These are phyloP conservation scores for Penicillium maclennaniae DNA, from an alignment of 495 filamentous ascomycete species.

Conservation along the genomic window DNA sequence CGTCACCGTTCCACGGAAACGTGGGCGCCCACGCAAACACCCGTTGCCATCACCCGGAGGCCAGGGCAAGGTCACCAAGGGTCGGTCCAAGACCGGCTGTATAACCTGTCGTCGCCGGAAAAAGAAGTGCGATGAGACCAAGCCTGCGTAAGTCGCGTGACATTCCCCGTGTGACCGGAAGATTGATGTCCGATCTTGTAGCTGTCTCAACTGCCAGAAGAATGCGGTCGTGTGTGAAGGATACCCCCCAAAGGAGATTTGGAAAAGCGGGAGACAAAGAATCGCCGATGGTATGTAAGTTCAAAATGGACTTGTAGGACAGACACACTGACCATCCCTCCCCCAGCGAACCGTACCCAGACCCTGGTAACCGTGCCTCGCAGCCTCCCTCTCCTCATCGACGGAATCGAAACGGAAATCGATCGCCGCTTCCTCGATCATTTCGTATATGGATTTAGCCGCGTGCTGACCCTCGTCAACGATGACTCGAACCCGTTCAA, in stretches of 20 bases:
- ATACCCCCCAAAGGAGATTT: slow-evolving; percentile 83
- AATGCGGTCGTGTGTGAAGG: slow-evolving; percentile 92
- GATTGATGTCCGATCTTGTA: slow-evolving; percentile 3
- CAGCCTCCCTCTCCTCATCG: slow-evolving; percentile 72
- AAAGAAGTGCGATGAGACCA: slow-evolving; percentile 98
- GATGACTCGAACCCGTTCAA: slow-evolving; percentile 87
- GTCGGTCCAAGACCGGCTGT: slow-evolving; percentile 91
- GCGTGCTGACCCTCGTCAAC: slow-evolving; percentile 77
- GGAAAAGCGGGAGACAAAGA: slow-evolving; percentile 79
- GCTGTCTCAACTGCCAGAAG: slow-evolving; percentile 87
- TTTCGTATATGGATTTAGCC: slow-evolving; percentile 76
- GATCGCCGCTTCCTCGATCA: slow-evolving; percentile 84
- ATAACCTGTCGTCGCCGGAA: slow-evolving; percentile 88
- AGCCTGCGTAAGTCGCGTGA: slow-evolving; percentile 56
- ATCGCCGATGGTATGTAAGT: slow-evolving; percentile 64
- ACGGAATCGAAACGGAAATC: slow-evolving; percentile 80
- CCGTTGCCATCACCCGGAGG: slow-evolving; percentile 55
- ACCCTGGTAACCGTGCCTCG: slow-evolving; percentile 45
- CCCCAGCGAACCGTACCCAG: slow-evolving; percentile 33
- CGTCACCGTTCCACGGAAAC: slow-evolving; percentile 47
- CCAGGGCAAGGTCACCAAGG: slow-evolving; percentile 70
- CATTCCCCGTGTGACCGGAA: background rate
- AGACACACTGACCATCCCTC: slow-evolving; percentile 11
- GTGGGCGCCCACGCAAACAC: slow-evolving; percentile 83
- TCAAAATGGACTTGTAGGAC: slow-evolving; percentile 1